phyloP scores from a whole-genome alignment of 805 yeast genomes.

The Debaryomyces maramus region DNA sequence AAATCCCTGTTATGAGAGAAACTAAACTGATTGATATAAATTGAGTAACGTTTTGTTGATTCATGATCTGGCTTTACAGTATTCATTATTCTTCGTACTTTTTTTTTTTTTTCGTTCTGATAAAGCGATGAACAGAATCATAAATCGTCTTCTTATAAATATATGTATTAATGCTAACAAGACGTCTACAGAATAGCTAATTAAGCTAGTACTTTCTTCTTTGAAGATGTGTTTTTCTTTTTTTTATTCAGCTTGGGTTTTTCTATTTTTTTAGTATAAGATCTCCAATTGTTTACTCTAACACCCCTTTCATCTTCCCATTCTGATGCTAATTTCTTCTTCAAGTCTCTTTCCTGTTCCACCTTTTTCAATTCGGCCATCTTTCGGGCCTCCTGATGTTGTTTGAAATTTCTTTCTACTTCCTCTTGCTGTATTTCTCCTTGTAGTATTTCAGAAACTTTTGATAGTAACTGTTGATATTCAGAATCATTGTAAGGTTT shows the following conservation, averaged over 20 bases:
- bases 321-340: conserved; percentile 23
- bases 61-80: conserved; percentile 4
- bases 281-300: conserved; percentile 62
- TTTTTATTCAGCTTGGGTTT: conserved; percentile 48
- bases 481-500: not conserved
- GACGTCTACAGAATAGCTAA: too few species aligned
- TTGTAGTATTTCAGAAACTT: conserved; percentile 45
- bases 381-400: conserved; percentile 27
- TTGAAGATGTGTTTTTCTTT: conserved; percentile 18
- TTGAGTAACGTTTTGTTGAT: conserved; percentile 16
- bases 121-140: not conserved
- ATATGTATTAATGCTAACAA: too few species aligned
- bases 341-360: conserved; percentile 40
- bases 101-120: not conserved
- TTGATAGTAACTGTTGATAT: conserved; percentile 25
- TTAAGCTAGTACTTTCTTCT: conserved; percentile 10
- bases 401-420: conserved; percentile 25
- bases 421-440: conserved; percentile 34
- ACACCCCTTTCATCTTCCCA: conserved; percentile 66
- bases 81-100: not conserved
- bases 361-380: conserved; percentile 29
- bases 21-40: conserved; percentile 32
- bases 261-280: conserved; percentile 42
- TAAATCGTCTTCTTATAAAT: too few species aligned
- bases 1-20: conserved; percentile 39